Percentiles rank a stretch among this genome's conserved stretches.
These are phyloP conservation scores for Centaurea solstitialis DNA, from an alignment of 129 eudicot genomes.

Conservation along the genomic window DNA sequence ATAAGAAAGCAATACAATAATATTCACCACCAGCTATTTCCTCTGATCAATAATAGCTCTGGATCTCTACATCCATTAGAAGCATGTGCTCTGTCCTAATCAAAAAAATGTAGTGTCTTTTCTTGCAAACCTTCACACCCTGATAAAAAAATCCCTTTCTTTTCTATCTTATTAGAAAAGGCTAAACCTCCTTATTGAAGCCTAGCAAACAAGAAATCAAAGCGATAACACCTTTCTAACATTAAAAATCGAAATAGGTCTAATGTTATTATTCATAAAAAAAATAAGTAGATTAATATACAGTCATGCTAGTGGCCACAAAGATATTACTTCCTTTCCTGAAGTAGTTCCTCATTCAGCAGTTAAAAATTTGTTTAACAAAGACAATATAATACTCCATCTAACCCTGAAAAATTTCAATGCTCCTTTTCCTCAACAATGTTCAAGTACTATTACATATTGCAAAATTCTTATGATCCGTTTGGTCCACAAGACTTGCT, in stretches of 20 bases:
- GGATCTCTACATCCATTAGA: background rate
- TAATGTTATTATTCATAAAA: background rate
- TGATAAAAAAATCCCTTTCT: background rate
- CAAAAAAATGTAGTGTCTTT: background rate
- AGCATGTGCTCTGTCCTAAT: background rate
- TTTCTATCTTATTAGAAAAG: background rate
- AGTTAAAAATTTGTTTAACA: background rate
- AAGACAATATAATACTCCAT: background rate
- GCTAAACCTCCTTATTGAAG: background rate
- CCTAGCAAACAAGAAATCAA: background rate
- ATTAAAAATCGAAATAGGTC: background rate
- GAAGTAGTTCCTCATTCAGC: background rate
- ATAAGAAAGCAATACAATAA: background rate
- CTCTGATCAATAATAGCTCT: background rate
- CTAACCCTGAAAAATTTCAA: background rate
- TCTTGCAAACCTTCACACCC: background rate
- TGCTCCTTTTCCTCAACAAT: background rate
- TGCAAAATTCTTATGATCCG: background rate
- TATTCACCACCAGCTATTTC: background rate
- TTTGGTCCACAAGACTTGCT: background rate
- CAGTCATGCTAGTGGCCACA: background rate
- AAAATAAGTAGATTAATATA: background rate
- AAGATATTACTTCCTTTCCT: background rate
- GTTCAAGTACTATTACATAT: background rate
- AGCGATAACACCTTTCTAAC: background rate